Evolutionary conservation across 2,329 filamentous ascomycete genomes (phyloP), one percentile per base, ranked within the genome.

Genomic region (Xylariaceae sp.): DNA sequence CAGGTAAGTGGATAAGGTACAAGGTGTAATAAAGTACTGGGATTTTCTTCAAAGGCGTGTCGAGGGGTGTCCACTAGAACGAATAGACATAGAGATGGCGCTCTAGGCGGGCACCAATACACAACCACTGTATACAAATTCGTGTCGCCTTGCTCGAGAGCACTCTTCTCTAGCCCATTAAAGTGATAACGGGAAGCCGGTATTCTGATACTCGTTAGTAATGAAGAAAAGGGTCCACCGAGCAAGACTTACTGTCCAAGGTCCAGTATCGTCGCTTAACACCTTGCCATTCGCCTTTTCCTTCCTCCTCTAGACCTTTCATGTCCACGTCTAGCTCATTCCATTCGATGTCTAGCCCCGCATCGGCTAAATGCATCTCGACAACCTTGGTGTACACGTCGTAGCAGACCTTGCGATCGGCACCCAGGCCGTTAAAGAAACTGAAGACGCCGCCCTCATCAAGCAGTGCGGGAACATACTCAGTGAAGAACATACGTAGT

Each of bases 301-400:
- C 88, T 33, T 85, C 82, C 65, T 86, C 78, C 11, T 87, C 84
- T 49, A 96, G 76, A 54, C 76, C 76, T 47, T 80, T 75, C 76
- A 85, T 86, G 14, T 92, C 87, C 12, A 98, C 90, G 5, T 84
- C 78, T 29, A 95, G 83, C 53, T 88, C 88, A 50, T 88, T 83
- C 92, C 92, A 98, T 49, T 93, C 90, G 1, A 94, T 86, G 68
- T 98, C 94, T 65, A 97, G 84, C 0, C 93, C 93, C 8, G 92
- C 92, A 65, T 98, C 93, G 61, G 89, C 86, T 19, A 96, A 80
- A 75, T 98, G 92, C 81, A 96, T 88, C 75, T 98, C 94, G 1
- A 91, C 89, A 2, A 98, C 91, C 73, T 90, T 92, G 50, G 88
- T 90, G 76, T 98, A 98, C 21, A 99, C 93, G 76, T 98, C 95